Evolutionary conservation across 345 rosid genomes (phyloP), one percentile per base, ranked within the genome.

Genomic region (Hibiscus syriacus): DNA sequence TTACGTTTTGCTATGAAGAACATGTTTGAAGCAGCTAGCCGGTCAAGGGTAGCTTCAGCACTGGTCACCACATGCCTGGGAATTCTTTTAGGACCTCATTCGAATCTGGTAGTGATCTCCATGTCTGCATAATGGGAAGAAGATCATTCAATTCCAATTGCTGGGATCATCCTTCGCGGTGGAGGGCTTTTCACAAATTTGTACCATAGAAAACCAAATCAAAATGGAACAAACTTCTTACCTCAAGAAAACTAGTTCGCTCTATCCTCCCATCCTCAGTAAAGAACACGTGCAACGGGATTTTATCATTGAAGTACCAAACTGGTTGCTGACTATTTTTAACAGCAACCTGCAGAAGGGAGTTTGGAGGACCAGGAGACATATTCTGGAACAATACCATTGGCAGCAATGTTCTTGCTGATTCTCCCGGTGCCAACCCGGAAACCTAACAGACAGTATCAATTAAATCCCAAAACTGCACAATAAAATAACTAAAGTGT

Each of bases 31-130:
- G 88, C 82, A 64, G 85, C 83, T 52, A 95, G 84, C 67, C 74
- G 75, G 11, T 95, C 97, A 2, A 92, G 75, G 12, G 90, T 84
- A 30, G 88, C 78, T 66, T 95, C 99, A 0, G 81, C 85, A 20
- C 78, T 82, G 20, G 76, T 79, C 75, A 92, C 69, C 48, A 77
- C 84, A 66, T 66, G 70, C 80, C 92, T 13, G 93, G 90, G 68
- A 95, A 86, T 32, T 95, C 98, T 78, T 74, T 90, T 17, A 79
- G 85, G 70, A 90, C 88, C 81, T 95, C 99, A 17, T 90, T 95
- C 2, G 93, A 74, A 77, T 95, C 99, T 0, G 98, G 98, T 64
- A 95, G 85, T 25, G 99, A 92, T 76, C 99, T 90, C 99, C 99
- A 92, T 64, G 97, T 90, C 98, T 93, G 80, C 38, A 13, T 57